phyloP scores from a whole-genome alignment of 768 basidiomycete species.

The Leccinum pellstonianum region DNA sequence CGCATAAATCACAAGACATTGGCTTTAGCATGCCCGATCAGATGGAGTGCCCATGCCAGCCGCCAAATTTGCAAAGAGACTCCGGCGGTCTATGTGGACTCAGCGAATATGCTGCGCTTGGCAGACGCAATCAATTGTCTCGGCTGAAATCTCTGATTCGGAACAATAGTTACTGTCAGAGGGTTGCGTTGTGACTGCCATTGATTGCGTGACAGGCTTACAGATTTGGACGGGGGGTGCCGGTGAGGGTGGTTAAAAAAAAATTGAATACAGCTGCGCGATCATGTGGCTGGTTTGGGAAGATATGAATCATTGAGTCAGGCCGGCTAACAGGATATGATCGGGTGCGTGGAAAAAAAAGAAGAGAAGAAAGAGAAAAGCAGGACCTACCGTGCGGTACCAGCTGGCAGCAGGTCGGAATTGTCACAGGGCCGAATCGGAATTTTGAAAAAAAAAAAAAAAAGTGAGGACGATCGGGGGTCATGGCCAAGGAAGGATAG shows the following conservation, averaged over 20 bases:
- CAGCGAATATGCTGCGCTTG: conserved; percentile 13
- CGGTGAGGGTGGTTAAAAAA: neutral
- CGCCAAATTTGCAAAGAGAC: conserved; percentile 7
- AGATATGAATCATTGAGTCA: conserved; percentile 15
- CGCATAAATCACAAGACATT: neutral
- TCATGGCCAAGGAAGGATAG: conserved; percentile 12
- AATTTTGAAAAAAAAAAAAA: neutral
- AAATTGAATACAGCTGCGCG: conserved; percentile 21
- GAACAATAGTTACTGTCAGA: neutral
- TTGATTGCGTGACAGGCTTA: conserved; percentile 17
- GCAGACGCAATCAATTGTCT: conserved; percentile 12
- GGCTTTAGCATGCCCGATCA: conserved; percentile 12
- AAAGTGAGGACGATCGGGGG: conserved; percentile 20
- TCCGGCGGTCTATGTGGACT: conserved; percentile 9
- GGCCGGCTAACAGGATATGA: conserved; percentile 9
- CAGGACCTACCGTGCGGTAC: neutral
- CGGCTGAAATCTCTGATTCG: conserved; percentile 19
- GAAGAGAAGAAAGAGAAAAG: neutral
- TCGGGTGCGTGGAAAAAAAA: conserved; percentile 21
- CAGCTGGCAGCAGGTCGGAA: neutral
- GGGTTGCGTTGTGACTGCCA: neutral
- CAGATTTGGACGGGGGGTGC: conserved; percentile 7
- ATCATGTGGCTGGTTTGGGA: conserved; percentile 21
- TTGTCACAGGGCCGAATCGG: neutral
- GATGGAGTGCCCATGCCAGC: conserved; percentile 5